Percentiles rank a stretch among this genome's conserved stretches.
Conservation (phyloP, 139 green algal genomes). For the Tetradesmus obliquus region DNA sequence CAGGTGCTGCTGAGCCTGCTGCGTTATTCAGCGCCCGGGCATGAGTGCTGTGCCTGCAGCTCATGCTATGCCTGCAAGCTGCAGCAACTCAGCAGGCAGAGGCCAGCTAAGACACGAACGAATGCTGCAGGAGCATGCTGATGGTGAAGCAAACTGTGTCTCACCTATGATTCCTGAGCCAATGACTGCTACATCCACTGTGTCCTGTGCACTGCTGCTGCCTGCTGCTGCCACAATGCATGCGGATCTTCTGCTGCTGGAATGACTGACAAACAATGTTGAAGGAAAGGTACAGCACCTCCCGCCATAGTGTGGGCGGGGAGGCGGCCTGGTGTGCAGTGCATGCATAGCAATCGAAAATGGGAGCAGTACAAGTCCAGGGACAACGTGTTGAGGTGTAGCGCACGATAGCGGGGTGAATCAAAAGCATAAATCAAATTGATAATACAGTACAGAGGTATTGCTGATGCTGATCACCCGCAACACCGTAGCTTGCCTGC, state of each 20-base stretch:
- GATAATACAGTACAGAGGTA: too few species aligned
- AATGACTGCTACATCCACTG: background rate
- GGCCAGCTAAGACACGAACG: background rate
- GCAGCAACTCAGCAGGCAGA: background rate
- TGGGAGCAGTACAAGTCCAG: background rate
- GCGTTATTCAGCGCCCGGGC: background rate
- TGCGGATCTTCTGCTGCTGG: background rate
- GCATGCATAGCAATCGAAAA: background rate
- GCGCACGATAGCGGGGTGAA: too few species aligned
- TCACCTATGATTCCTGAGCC: background rate
- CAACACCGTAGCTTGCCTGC: background rate
- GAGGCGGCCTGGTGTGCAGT: background rate
- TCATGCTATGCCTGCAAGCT: background rate
- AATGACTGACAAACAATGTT: background rate
- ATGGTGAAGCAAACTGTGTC: background rate
- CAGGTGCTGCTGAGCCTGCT: background rate
- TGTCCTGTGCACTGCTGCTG: background rate
- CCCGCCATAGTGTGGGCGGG: background rate
- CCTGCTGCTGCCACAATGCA: conserved; percentile 2
- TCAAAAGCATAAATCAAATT: too few species aligned
- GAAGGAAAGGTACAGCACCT: too few species aligned
- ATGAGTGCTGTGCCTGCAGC: background rate
- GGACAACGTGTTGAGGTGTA: too few species aligned
- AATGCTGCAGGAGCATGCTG: too few species aligned
- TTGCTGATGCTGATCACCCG: too few species aligned